Conservation (phyloP, 164 flowering plant genomes). For the Aristolochia contorta region DNA sequence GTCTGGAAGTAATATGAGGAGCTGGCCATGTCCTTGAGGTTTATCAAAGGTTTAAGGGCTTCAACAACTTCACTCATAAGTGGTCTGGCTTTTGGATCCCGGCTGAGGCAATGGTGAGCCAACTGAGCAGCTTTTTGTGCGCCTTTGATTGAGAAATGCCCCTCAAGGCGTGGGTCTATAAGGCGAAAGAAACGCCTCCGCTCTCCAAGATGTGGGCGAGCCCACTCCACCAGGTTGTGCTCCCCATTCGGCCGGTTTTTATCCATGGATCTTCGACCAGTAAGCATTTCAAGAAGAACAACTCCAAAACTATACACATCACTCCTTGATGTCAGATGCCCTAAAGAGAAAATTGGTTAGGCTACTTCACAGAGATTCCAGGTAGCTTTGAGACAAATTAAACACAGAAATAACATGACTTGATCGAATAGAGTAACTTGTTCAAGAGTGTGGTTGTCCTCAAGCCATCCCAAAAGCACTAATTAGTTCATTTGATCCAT, state of each 20-base stretch:
- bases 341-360: conserved; percentile 20
- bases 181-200: conserved; percentile 56
- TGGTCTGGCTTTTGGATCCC: conserved; percentile 74
- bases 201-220: conserved; percentile 75
- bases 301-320: conserved; percentile 94
- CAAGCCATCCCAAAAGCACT: no score
- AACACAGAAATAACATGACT: no score
- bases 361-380: no score
- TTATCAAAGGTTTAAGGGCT: conserved; percentile 55
- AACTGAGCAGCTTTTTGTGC: conserved; percentile 75
- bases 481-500: no score
- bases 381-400: no score
- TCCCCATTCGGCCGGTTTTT: conserved; percentile 84
- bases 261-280: conserved; percentile 89
- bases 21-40: conserved; percentile 88
- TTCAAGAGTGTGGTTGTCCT: no score
- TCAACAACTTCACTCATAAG: conserved; percentile 81
- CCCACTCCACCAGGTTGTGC: conserved; percentile 92
- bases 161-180: conserved; percentile 81
- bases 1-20: conserved; percentile 66
- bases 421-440: no score
- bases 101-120: conserved; percentile 71
- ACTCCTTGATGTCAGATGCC: conserved; percentile 81
- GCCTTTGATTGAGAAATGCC: conserved; percentile 80
- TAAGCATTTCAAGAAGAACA: conserved; percentile 80